Evolutionary conservation across 2,329 filamentous ascomycete genomes (phyloP).

Genomic region (Fusarium hostae): DNA sequence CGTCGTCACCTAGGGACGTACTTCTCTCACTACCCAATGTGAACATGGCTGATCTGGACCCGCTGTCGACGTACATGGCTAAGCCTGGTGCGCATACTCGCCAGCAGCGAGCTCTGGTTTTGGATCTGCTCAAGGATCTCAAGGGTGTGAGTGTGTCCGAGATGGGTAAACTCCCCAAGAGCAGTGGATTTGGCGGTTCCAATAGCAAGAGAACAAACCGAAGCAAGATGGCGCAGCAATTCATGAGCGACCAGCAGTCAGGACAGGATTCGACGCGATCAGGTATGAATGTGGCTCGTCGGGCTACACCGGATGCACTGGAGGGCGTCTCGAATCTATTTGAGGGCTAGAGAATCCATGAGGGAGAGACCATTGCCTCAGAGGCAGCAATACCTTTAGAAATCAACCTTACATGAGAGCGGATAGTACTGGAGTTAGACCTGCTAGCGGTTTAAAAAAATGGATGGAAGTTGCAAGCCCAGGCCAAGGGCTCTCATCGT

Average conservation of each 20-base stretch:
- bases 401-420: slow-evolving; percentile 3
- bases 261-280: slow-evolving; percentile 46
- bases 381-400: background rate
- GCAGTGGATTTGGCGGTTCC: slow-evolving; percentile 50
- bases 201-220: slow-evolving; percentile 45
- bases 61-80: slow-evolving; percentile 69
- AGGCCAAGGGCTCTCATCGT: slow-evolving; percentile 1
- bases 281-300: slow-evolving; percentile 45
- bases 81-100: slow-evolving; percentile 71
- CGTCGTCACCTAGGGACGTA: slow-evolving; percentile 76
- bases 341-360: slow-evolving; percentile 44
- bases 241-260: slow-evolving; percentile 66
- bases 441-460: slow-evolving; percentile 10
- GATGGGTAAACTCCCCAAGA: slow-evolving; percentile 82
- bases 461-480: background rate
- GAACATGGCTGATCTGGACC: slow-evolving; percentile 72
- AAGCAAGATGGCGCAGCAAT: slow-evolving; percentile 70
- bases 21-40: slow-evolving; percentile 86
- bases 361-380: background rate
- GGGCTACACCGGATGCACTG: slow-evolving; percentile 60
- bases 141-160: slow-evolving; percentile 94
- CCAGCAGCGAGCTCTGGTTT: slow-evolving; percentile 81
- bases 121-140: slow-evolving; percentile 86
- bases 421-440: slow-evolving; percentile 1
- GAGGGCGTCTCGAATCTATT: slow-evolving; percentile 67